Evolutionary conservation across 2,329 filamentous ascomycete genomes (phyloP).

Genomic region (Aspergillus amoenus): DNA sequence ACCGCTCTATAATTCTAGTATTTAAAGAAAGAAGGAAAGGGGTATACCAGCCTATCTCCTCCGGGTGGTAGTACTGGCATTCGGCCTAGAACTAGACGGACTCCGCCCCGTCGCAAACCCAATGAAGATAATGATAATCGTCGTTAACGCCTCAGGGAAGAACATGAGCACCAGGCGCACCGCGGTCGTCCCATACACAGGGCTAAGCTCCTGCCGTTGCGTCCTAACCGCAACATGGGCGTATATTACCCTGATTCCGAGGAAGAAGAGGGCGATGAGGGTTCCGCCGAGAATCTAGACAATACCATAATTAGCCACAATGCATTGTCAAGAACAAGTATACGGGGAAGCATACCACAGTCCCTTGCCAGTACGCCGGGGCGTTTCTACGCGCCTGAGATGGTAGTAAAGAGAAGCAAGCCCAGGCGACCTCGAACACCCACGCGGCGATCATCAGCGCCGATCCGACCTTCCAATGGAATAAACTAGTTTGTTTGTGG

Average conservation of each 20-base stretch:
- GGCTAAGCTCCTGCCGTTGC: conserved; percentile 20
- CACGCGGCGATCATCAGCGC: conserved; percentile 9
- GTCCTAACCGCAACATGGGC: conserved; percentile 21
- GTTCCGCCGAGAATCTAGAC: conserved; percentile 4
- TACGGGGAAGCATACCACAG: conserved; percentile 2
- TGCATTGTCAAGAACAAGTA: not conserved
- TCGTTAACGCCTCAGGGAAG: conserved; percentile 24
- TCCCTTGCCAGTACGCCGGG: conserved; percentile 1
- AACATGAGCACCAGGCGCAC: conserved; percentile 28
- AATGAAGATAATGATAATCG: conserved; percentile 17
- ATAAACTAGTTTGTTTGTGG: not conserved
- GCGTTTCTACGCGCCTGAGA: not conserved
- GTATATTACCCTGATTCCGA: conserved; percentile 28
- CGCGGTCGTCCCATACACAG: conserved; percentile 20
- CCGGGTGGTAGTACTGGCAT: not conserved
- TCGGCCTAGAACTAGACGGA: no score
- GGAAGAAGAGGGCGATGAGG: conserved; percentile 17
- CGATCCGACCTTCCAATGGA: conserved; percentile 8
- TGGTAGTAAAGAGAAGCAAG: not conserved
- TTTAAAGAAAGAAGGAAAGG: not conserved
- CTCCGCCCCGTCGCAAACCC: conserved; percentile 23
- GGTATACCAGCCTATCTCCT: not conserved
- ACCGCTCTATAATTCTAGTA: no score
- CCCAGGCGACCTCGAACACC: conserved; percentile 8
- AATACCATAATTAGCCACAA: no score